Evolutionary conservation across 257 asterid genomes (phyloP).

Genomic region (Gentiana macrophylla): DNA sequence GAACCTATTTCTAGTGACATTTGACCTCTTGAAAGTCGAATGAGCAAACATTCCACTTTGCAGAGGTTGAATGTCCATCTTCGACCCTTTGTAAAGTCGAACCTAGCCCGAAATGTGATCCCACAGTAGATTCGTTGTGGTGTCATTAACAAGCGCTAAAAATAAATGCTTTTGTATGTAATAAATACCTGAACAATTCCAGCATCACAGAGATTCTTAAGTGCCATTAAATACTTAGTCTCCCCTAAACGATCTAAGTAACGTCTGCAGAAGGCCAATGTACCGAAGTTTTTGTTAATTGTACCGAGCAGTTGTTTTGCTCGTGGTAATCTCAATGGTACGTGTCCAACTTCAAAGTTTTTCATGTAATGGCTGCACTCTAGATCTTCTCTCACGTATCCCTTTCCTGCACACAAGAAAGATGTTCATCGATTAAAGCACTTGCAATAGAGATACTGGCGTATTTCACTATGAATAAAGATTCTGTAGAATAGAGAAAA

Average conservation of each 20-base stretch:
- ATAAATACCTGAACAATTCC: slow-evolving; percentile 78
- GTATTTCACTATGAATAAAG: too few relatives aligned
- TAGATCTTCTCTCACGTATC: slow-evolving; percentile 89
- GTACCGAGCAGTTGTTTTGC: slow-evolving; percentile 87
- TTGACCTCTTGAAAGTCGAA: too few relatives aligned
- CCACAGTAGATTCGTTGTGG: too few relatives aligned
- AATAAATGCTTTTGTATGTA: neutral
- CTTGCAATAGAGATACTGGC: too few relatives aligned
- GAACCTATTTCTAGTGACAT: too few relatives aligned
- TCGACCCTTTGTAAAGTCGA: too few relatives aligned
- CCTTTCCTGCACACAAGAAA: slow-evolving; percentile 55
- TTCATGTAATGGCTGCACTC: slow-evolving; percentile 99
- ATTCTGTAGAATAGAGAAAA: too few relatives aligned
- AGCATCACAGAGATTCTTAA: slow-evolving; percentile 88
- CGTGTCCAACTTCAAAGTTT: slow-evolving; percentile 86
- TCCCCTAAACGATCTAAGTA: slow-evolving; percentile 92
- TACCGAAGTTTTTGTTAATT: slow-evolving; percentile 81
- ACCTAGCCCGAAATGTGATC: too few relatives aligned
- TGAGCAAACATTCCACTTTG: too few relatives aligned
- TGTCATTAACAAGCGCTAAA: too few relatives aligned
- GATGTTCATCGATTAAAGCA: neutral
- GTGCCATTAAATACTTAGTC: slow-evolving; percentile 89
- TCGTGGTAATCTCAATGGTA: slow-evolving; percentile 84
- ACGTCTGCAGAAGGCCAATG: slow-evolving; percentile 94
- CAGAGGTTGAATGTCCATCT: too few relatives aligned